These are phyloP conservation scores for Epichloe uncinata DNA, from an alignment of 2,329 filamentous ascomycete species.

Conservation along the genomic window DNA sequence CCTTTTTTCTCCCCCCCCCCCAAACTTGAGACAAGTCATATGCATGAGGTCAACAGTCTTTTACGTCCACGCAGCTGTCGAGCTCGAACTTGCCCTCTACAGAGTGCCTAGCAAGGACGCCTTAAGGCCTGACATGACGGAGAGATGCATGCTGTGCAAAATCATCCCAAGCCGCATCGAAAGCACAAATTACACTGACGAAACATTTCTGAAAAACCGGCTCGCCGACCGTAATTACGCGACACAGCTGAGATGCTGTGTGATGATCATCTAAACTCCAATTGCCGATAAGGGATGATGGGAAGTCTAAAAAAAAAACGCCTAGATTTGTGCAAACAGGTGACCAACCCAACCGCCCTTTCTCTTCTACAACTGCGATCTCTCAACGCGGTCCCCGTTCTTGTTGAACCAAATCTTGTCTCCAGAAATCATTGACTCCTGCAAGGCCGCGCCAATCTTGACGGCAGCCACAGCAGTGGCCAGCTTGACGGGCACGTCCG, in stretches of 20 bases:
- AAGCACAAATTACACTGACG: background rate
- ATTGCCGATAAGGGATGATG: background rate
- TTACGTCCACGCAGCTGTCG: no score
- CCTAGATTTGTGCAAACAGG: background rate
- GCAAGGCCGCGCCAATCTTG: slow-evolving; percentile 45
- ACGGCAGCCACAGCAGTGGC: slow-evolving; percentile 44
- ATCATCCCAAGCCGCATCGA: no score
- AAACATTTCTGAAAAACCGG: background rate
- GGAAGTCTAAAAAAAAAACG: background rate
- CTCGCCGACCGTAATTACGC: background rate
- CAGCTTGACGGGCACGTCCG: slow-evolving; percentile 40
- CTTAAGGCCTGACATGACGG: no score
- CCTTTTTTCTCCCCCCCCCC: no score
- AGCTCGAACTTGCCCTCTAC: no score
- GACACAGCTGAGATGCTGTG: no score
- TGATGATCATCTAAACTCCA: background rate
- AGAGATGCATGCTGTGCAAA: no score
- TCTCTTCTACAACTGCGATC: slow-evolving; percentile 2
- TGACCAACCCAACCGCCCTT: background rate
- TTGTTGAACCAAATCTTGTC: slow-evolving; percentile 46
- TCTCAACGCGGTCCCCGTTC: slow-evolving; percentile 5
- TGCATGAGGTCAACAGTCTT: no score
- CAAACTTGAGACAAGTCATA: no score
- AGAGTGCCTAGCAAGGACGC: no score
- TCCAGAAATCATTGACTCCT: slow-evolving; percentile 40